Conservation (phyloP, 2,329 filamentous ascomycete genomes). For the Trichoderma harzianum region DNA sequence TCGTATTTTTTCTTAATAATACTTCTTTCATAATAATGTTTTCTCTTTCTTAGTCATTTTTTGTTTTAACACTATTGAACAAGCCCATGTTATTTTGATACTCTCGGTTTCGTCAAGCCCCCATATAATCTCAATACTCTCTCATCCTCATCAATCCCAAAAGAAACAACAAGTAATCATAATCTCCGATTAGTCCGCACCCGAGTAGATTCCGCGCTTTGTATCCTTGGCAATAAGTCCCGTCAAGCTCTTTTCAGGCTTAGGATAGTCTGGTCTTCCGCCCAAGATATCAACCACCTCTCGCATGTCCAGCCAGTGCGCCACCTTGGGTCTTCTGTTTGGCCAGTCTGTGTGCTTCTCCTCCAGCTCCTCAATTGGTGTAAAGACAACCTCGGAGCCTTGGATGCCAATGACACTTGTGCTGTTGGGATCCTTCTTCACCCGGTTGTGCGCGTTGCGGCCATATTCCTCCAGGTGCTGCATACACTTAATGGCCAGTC, state of each 20-base stretch:
- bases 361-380: slow-evolving; percentile 76
- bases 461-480: slow-evolving; percentile 82
- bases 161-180: neutral
- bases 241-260: slow-evolving; percentile 48
- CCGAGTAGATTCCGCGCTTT: slow-evolving; percentile 48
- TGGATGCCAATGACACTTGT: slow-evolving; percentile 86
- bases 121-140: neutral
- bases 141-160: neutral
- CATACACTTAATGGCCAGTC: slow-evolving; percentile 90
- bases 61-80: neutral
- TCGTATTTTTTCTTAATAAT: neutral
- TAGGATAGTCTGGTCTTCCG: slow-evolving; percentile 58
- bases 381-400: slow-evolving; percentile 86
- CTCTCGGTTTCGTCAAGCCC: neutral
- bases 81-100: neutral
- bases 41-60: neutral
- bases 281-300: slow-evolving; percentile 80
- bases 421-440: slow-evolving; percentile 70
- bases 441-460: slow-evolving; percentile 60
- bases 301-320: slow-evolving; percentile 82
- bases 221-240: slow-evolving; percentile 58
- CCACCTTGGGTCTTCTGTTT: slow-evolving; percentile 75
- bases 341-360: slow-evolving; percentile 88
- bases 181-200: neutral
- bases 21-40: neutral